Conservation (phyloP, 2,329 filamentous ascomycete genomes). For the Lachnellula subtilissima region DNA sequence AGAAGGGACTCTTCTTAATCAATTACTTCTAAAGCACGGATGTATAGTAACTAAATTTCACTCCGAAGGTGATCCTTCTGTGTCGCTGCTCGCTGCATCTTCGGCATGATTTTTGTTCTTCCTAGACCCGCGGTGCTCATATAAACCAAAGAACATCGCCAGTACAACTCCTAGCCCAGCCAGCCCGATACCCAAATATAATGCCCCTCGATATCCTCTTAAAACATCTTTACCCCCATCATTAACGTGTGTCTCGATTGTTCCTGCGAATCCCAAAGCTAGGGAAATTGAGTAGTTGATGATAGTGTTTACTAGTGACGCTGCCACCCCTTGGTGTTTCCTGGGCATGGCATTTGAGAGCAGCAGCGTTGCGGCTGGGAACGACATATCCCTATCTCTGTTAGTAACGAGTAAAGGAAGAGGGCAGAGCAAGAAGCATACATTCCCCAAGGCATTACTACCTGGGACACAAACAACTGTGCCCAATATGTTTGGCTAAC, state of each 20-base stretch:
- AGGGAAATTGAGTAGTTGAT: constrained; percentile 67
- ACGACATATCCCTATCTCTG: constrained; percentile 49
- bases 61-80: too few species aligned
- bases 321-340: constrained; percentile 47
- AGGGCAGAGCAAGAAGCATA: constrained; percentile 1
- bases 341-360: constrained; percentile 47
- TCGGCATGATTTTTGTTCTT: too few species aligned
- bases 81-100: too few species aligned
- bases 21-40: too few species aligned
- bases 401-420: neutral
- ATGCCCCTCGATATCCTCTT: constrained; percentile 14
- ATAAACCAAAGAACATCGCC: neutral
- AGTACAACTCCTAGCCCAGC: neutral
- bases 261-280: constrained; percentile 61
- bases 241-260: constrained; percentile 46
- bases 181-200: constrained; percentile 15
- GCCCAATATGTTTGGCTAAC: constrained; percentile 58
- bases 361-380: constrained; percentile 57
- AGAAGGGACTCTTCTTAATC: too few species aligned
- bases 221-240: constrained; percentile 8
- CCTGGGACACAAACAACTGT: constrained; percentile 52
- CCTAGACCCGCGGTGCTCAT: neutral
- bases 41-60: too few species aligned
- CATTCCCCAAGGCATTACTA: constrained; percentile 59
- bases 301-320: constrained; percentile 56